These are phyloP conservation scores for Camelina neglecta DNA, from an alignment of 345 rosid species.

Conservation along the genomic window DNA sequence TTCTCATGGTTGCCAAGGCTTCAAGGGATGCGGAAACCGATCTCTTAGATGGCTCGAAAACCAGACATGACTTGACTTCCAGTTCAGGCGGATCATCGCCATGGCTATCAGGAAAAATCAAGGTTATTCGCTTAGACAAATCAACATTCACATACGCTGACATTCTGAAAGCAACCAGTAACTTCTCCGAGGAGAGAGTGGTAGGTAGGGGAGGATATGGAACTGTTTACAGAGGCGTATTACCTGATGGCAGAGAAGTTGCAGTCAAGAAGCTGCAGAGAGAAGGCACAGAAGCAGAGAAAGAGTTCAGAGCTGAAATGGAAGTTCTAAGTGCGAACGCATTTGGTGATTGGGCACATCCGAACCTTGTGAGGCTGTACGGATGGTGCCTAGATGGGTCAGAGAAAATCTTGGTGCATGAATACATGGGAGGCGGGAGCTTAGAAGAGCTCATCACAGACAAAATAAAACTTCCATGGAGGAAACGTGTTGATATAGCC, in stretches of 20 bases:
- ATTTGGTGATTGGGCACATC: conserved; percentile 92
- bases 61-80: conserved; percentile 54
- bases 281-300: conserved; percentile 87
- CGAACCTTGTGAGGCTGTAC: conserved; percentile 82
- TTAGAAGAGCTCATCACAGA: conserved; percentile 81
- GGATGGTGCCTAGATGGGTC: conserved; percentile 90
- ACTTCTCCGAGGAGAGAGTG: conserved; percentile 73
- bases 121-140: conserved; percentile 78
- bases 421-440: conserved; percentile 91
- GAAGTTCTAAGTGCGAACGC: conserved; percentile 80
- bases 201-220: conserved; percentile 92
- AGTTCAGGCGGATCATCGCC: conserved; percentile 78
- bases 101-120: conserved; percentile 71
- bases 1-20: conserved; percentile 50
- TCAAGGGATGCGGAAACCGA: conserved; percentile 48
- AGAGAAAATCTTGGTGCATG: conserved; percentile 80
- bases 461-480: conserved; percentile 63
- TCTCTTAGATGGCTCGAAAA: conserved; percentile 59
- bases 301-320: conserved; percentile 89
- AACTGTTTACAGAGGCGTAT: conserved; percentile 73
- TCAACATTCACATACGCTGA: conserved; percentile 80
- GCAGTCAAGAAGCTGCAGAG: conserved; percentile 92
- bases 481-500: conserved; percentile 62
- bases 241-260: conserved; percentile 85
- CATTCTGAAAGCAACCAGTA: conserved; percentile 80